Conservation (phyloP, 139 green algal species). For the Chlorella sp. region DNA sequence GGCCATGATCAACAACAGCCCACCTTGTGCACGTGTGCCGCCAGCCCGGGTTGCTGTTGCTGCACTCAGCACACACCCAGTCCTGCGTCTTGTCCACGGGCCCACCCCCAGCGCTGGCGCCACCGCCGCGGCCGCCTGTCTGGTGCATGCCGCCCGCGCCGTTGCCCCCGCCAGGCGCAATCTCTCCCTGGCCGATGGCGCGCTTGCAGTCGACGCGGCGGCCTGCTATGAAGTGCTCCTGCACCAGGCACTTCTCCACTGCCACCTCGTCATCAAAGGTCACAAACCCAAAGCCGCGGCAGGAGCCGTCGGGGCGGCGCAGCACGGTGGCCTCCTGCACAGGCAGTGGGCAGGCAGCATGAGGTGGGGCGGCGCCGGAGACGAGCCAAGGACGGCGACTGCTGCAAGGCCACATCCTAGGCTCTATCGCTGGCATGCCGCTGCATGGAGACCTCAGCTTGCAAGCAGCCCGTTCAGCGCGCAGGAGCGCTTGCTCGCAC, state of each 20-base stretch:
- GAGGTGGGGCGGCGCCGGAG: background rate
- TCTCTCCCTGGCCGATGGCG: conserved; percentile 71
- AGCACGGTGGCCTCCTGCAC: conserved; percentile 56
- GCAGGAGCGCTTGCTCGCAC: conserved; percentile 42
- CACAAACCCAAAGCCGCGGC: conserved; percentile 88
- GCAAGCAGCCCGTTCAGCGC: too few species aligned
- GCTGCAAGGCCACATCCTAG: too few species aligned
- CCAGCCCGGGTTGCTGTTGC: conserved; percentile 63
- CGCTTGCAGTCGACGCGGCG: conserved; percentile 78
- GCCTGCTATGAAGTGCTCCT: conserved; percentile 53
- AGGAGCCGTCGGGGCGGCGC: conserved; percentile 70
- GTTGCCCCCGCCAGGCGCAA: background rate
- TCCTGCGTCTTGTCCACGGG: conserved; percentile 40
- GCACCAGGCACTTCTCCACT: conserved; percentile 79
- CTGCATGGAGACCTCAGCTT: too few species aligned
- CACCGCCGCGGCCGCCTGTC: conserved; percentile 21
- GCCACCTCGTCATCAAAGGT: conserved; percentile 78
- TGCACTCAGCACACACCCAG: conserved; percentile 54
- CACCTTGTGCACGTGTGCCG: conserved; percentile 57
- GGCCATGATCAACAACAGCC: background rate
- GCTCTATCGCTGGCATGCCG: too few species aligned
- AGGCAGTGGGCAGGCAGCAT: too few species aligned
- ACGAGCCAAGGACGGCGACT: background rate
- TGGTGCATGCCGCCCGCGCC: conserved; percentile 34
- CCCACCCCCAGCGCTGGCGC: conserved; percentile 14